Base-by-base conservation (phyloP, 352 stramenopile genomes). In the Thraustochytrium sp. region DNA sequence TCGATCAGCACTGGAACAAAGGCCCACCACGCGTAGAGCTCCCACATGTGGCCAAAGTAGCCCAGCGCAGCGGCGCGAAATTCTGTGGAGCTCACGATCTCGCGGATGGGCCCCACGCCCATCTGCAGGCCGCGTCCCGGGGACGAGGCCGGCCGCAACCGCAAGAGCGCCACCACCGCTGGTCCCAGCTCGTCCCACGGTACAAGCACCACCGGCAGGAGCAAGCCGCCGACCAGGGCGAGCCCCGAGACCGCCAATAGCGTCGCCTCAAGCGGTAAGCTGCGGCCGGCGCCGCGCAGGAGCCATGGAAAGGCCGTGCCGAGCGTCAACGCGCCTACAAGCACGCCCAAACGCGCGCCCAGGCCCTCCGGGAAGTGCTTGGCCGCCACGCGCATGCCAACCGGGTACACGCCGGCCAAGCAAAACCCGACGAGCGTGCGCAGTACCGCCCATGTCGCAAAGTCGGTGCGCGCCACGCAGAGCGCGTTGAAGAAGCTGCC, bases 41-140 rank as follows among this genome's bases (percentile, higher is more conserved):
- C 85, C 85, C 85, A 87, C 82, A 86, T 87, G 55, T 87, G 85
- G 31, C 85, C 85, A 23, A 86, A 87, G 49, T 87, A 87, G 31
- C 84, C 83, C 11, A 87, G 53, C 1, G 85, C 55, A 2, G 85
- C 85, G 29, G 37, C 54, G 49, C 51, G 54, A 37, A 85, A 85
- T 4, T 54, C 42, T 21, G 23, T 0, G 4, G 62, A 26, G 31
- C 18, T 29, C n/a, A 26, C 26, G 11, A 75, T 75, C 31, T 75
- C 62, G 36, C 18, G 36, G 26, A 75, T 18, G 13, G 37, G 3
- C 9, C 8, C 31, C 18, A 18, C 51, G 34, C 62, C 62, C 5
- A 75, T 23, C 40, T 31, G 11, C 1, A 75, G 62, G 16, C 1
- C 40, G 2, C 11, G 62, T 49, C 42, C 42, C 42, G 42, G 5